Base-by-base conservation (phyloP, 148 eudicot species). In the Cornus florida region DNA sequence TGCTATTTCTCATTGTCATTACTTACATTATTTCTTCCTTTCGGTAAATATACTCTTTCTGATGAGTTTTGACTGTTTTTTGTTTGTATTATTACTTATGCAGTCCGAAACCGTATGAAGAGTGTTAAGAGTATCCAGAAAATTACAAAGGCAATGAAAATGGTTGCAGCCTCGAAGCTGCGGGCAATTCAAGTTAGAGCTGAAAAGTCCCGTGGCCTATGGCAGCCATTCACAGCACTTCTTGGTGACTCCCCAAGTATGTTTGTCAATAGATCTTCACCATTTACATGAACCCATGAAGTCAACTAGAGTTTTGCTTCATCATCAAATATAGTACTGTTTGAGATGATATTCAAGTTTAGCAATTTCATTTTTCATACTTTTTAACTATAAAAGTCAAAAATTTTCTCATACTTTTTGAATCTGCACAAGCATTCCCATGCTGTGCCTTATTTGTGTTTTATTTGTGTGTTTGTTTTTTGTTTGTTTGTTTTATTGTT, bases 131-230 rank as follows among this genome's bases (percentile, higher is more conserved):
- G 88, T 81, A 97, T 97, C 78, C 99, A 97, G 87, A 97, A 97
- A 79, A 97, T 94, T 71, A 97, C 99, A 6, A 97, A 97, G 90
- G 98, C 98, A n/a, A 97, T 97, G 99, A 97, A 97, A 92, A 97
- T 97, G 99, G 99, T 97, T 94, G 99, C 99, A 86, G 98, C 99
- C 59, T 97, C 98, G 69, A 97, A 97, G 90, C 88, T 97, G 80
- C 87, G 99, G 79, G 97, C 94, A 71, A 85, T 94, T 79, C 99
- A 97, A 86, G 70, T 83, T 35, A 97, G 84, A 85, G 90, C 97
- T 77, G 99, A 97, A 78, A 94, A 97, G 72, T 94, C 99, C 50
- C 99, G 99, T 89, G 97, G 99, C 71, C 78, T 94, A 56, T 97
- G 99, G 99, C 97, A 97, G 90, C 99, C 99, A 70, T 97, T 97